Conservation (phyloP, 345 rosid genomes). For the Camelina neglecta region DNA sequence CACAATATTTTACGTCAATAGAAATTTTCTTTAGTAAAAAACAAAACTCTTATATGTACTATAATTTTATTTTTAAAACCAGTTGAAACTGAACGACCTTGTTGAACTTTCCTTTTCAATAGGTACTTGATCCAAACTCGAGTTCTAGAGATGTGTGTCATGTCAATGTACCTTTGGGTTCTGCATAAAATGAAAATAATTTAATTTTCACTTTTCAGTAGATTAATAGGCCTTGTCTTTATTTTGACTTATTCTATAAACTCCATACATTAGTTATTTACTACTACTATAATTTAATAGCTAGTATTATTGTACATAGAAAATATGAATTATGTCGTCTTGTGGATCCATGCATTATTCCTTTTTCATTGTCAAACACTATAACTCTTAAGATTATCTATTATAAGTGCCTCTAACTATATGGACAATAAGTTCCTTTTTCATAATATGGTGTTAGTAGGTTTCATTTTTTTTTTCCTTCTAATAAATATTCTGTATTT, state of each 20-base stretch:
- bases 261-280: background rate
- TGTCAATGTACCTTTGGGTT: slow-evolving; percentile 37
- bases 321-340: slow-evolving; percentile 39
- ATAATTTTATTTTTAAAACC: background rate
- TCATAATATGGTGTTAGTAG: no score
- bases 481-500: background rate
- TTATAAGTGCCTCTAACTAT: no score
- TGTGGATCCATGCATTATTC: slow-evolving; percentile 34
- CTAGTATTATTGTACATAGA: slow-evolving; percentile 1
- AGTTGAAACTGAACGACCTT: slow-evolving; percentile 14
- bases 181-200: slow-evolving; percentile 7
- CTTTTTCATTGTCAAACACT: slow-evolving; percentile 30
- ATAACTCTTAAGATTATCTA: background rate
- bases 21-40: background rate
- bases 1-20: background rate
- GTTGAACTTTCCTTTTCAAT: slow-evolving; percentile 20
- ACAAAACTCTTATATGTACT: background rate
- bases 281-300: background rate
- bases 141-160: slow-evolving; percentile 39
- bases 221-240: slow-evolving; percentile 39
- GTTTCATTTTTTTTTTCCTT: background rate
- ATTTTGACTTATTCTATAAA: slow-evolving; percentile 40
- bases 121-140: slow-evolving; percentile 42
- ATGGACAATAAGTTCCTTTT: background rate
- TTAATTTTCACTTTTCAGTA: slow-evolving; percentile 11